phyloP scores from a whole-genome alignment of 805 yeast genomes.

The Yarrowia sp. region DNA sequence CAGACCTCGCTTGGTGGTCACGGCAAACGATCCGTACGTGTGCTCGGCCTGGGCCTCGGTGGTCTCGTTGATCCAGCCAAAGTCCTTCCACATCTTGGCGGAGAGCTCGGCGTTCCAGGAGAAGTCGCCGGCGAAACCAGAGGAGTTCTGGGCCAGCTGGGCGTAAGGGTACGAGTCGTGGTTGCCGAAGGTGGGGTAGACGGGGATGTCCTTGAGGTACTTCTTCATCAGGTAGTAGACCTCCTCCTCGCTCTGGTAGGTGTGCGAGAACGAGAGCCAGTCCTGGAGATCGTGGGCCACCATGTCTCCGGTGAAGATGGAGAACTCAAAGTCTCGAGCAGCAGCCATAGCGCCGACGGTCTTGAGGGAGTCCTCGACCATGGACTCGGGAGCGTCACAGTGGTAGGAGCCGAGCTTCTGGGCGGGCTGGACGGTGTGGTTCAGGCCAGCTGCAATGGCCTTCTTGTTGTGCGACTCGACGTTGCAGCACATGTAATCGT shows the following conservation, averaged over 20 bases:
- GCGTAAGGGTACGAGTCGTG: conserved; percentile 74
- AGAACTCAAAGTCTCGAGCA: conserved; percentile 51
- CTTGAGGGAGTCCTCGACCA: conserved; percentile 57
- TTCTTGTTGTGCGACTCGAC: conserved; percentile 14
- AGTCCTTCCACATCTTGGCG: conserved; percentile 50
- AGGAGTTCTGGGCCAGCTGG: conserved; percentile 56
- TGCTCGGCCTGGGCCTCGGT: conserved; percentile 36
- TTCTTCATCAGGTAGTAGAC: conserved; percentile 54
- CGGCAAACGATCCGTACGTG: conserved; percentile 59
- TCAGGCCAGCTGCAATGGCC: background rate
- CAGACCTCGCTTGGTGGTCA: conserved; percentile 54
- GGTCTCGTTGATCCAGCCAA: conserved; percentile 45
- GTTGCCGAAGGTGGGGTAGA: conserved; percentile 63
- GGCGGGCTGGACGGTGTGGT: conserved; percentile 49
- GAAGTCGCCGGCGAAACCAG: conserved; percentile 46
- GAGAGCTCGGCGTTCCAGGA: conserved; percentile 50
- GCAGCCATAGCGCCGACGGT: conserved; percentile 44
- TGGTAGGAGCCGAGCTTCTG: conserved; percentile 57
- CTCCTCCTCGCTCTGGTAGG: conserved; percentile 51
- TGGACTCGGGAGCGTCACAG: conserved; percentile 67
- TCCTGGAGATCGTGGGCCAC: conserved; percentile 58
- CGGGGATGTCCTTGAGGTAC: conserved; percentile 51
- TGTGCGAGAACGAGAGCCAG: conserved; percentile 48
- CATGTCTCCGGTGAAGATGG: conserved; percentile 70
- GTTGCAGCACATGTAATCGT: conserved; percentile 61